Evolutionary conservation across 495 filamentous ascomycete species (phyloP).

Genomic region (Lasiosphaeris hirsuta): DNA sequence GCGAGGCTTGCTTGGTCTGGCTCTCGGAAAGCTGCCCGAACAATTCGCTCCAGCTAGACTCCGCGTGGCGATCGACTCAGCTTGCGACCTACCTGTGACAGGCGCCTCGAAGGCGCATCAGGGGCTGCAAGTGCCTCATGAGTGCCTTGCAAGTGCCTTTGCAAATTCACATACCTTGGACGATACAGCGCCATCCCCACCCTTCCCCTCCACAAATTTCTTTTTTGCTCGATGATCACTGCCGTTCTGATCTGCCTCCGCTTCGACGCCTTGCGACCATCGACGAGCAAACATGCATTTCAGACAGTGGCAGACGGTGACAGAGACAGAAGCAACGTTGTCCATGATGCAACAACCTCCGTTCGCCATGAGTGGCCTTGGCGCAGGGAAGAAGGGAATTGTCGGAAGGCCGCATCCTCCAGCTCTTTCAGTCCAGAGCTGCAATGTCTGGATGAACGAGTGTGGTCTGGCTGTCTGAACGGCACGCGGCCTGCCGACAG

Average conservation of each 20-base stretch:
- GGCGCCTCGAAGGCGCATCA: background rate
- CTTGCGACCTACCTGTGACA: background rate
- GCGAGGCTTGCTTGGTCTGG: background rate
- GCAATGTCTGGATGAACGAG: too few relatives aligned
- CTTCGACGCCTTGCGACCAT: background rate
- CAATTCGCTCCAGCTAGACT: background rate
- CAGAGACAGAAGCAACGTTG: too few relatives aligned
- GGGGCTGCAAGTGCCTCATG: background rate
- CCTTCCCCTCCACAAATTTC: background rate
- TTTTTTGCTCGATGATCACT: conserved; percentile 14
- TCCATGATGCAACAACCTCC: background rate
- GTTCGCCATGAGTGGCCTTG: background rate
- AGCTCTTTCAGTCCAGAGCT: background rate
- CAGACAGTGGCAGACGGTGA: too few relatives aligned
- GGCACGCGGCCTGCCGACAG: too few relatives aligned
- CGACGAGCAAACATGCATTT: background rate
- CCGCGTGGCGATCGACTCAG: background rate
- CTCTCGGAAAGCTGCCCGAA: background rate
- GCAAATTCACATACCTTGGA: background rate
- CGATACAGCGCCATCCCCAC: background rate
- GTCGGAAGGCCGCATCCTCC: conserved; percentile 9
- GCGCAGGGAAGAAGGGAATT: conserved; percentile 5
- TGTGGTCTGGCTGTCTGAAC: too few relatives aligned
- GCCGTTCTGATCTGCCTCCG: conserved; percentile 3
- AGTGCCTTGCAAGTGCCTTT: background rate